These are phyloP conservation scores for Claviceps sp. DNA, from an alignment of 2,329 filamentous ascomycete genomes.

Conservation along the genomic window DNA sequence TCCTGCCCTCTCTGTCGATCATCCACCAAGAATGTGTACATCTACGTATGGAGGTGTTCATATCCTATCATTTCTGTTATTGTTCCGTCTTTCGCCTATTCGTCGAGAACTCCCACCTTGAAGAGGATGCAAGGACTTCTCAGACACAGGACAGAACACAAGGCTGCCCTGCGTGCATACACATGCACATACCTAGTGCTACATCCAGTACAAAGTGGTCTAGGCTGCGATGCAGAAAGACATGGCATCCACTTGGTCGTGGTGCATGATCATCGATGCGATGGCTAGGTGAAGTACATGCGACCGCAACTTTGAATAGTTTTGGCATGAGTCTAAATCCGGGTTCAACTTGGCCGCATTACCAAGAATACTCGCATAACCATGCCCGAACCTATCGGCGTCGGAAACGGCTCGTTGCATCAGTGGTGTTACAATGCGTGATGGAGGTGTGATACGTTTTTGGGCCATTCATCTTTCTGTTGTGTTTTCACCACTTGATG, in stretches of 20 bases:
- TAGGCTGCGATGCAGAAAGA: not conserved
- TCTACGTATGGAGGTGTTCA: not conserved
- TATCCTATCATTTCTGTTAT: not conserved
- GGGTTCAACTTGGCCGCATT: not conserved
- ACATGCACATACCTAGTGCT: not conserved
- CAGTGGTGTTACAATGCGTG: conserved; percentile 12
- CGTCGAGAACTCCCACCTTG: not conserved
- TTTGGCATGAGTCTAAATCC: not conserved
- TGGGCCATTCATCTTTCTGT: not conserved
- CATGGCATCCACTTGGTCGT: conserved; percentile 1
- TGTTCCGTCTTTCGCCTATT: not conserved
- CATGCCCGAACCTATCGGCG: conserved; percentile 14
- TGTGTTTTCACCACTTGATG: not conserved
- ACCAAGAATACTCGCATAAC: not conserved
- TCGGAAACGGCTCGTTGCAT: conserved; percentile 20
- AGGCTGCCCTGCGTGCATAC: conserved; percentile 1
- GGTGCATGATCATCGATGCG: conserved; percentile 1
- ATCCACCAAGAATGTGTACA: not conserved
- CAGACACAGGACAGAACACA: not conserved
- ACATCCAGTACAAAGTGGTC: not conserved
- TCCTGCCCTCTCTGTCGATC: not conserved
- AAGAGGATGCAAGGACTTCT: not conserved
- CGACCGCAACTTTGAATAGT: not conserved
- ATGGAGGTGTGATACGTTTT: not conserved
- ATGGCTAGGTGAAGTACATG: not conserved